phyloP scores from a whole-genome alignment of 148 eudicot species.

The Talinum fruticosum region DNA sequence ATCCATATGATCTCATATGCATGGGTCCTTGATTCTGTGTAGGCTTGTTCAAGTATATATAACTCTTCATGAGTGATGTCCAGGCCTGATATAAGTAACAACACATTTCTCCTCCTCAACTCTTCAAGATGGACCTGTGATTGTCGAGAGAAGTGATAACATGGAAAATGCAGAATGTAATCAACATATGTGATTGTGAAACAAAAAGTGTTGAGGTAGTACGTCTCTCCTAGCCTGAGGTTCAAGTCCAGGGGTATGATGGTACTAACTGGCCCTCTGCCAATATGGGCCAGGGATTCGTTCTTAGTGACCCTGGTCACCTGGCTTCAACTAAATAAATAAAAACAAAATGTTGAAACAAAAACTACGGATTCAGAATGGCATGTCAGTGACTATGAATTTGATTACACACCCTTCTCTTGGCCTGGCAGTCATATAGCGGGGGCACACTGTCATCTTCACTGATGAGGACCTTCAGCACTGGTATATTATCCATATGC shows the following conservation, averaged over 20 bases:
- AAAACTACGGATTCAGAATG: no score
- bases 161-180: not conserved
- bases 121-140: slow-evolving; percentile 44
- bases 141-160: not conserved
- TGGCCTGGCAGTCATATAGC: slow-evolving; percentile 43
- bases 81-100: slow-evolving; percentile 58
- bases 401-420: slow-evolving; percentile 37
- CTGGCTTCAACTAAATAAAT: no score
- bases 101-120: slow-evolving; percentile 54
- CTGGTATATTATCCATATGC: slow-evolving; percentile 66
- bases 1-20: slow-evolving; percentile 66
- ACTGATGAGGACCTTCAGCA: slow-evolving; percentile 38
- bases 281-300: no score
- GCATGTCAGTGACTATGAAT: no score
- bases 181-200: not conserved
- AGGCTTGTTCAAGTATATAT: slow-evolving; percentile 55
- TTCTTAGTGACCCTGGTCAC: no score
- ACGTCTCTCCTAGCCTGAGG: no score
- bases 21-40: slow-evolving; percentile 42
- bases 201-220: no score
- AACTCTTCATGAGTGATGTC: slow-evolving; percentile 60
- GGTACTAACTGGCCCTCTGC: no score
- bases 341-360: no score
- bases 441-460: slow-evolving; percentile 48
- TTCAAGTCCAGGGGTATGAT: no score